Evolutionary conservation across 2,329 filamentous ascomycete species (phyloP).

Genomic region (Cladosporium colombiae): DNA sequence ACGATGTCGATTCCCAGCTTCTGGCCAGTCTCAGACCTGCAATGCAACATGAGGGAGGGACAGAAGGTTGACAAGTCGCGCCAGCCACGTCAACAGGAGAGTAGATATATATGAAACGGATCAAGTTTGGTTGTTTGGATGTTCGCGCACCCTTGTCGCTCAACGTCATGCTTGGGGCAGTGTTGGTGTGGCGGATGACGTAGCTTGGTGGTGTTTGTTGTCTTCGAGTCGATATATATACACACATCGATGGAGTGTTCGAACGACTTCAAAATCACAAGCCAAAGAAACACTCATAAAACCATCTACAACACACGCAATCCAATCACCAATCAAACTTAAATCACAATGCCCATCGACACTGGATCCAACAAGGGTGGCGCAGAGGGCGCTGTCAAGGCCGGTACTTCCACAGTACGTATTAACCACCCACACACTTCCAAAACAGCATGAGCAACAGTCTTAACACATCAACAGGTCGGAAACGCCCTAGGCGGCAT

Average conservation of each 20-base stretch:
- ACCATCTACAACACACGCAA: neutral
- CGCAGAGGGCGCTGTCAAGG: constrained; percentile 35
- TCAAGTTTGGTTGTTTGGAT: neutral
- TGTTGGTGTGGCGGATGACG: constrained; percentile 1
- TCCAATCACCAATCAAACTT: neutral
- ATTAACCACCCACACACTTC: neutral
- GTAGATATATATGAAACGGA: neutral
- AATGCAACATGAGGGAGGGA: neutral
- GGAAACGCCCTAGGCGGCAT: constrained; percentile 57
- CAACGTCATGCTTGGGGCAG: constrained; percentile 12
- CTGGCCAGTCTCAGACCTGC: constrained; percentile 1
- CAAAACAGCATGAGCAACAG: constrained; percentile 42
- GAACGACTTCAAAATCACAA: neutral
- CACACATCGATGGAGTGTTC: neutral
- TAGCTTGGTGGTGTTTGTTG: constrained; percentile 5
- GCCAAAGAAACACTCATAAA: too few relatives aligned
- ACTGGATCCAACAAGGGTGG: constrained; percentile 24
- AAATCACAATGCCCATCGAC: constrained; percentile 14
- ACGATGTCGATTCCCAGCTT: neutral
- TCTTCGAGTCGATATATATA: neutral
- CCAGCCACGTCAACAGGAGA: constrained; percentile 5
- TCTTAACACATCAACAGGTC: constrained; percentile 36
- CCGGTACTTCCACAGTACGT: constrained; percentile 36
- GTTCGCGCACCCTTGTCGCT: neutral
- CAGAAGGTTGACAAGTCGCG: neutral